phyloP scores from a whole-genome alignment of 1,284 basidiomycete species.

The Puccinia triticina region DNA sequence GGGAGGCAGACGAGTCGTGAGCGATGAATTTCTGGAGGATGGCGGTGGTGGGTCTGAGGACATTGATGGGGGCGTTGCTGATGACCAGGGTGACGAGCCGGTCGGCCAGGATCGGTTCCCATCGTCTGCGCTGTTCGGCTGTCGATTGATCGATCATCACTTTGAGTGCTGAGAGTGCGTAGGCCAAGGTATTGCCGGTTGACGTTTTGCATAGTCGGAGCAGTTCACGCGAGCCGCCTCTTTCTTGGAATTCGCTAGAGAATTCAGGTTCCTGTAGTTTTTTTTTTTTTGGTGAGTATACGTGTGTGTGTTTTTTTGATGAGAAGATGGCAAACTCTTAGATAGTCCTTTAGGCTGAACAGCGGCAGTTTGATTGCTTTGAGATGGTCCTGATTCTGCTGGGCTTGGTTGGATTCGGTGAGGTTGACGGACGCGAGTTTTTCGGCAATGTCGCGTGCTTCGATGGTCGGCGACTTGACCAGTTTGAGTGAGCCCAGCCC shows the following conservation, averaged over 20 bases:
- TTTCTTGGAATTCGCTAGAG: slow-evolving; percentile 77
- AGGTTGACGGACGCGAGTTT: slow-evolving; percentile 66
- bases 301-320: too few species aligned
- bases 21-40: slow-evolving; percentile 69
- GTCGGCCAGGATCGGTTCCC: slow-evolving; percentile 69
- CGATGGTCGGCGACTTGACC: slow-evolving; percentile 76
- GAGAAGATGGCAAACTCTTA: slow-evolving; percentile 51
- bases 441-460: slow-evolving; percentile 76
- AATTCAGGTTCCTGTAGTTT: slow-evolving; percentile 77
- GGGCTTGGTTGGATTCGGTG: slow-evolving; percentile 1
- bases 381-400: slow-evolving; percentile 63
- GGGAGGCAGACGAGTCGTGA: slow-evolving; percentile 52
- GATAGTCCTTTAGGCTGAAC: slow-evolving; percentile 52
- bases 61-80: slow-evolving; percentile 79
- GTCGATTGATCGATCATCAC: slow-evolving; percentile 64
- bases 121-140: slow-evolving; percentile 65
- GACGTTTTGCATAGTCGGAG: slow-evolving; percentile 71
- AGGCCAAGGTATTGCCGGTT: slow-evolving; percentile 83
- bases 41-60: slow-evolving; percentile 92
- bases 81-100: slow-evolving; percentile 62
- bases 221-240: slow-evolving; percentile 75
- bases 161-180: slow-evolving; percentile 80
- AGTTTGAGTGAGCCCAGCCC: slow-evolving; percentile 64
- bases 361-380: slow-evolving; percentile 59
- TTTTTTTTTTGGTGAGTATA: not conserved